These are phyloP conservation scores for Rhodotorula sp. DNA, from an alignment of 1,284 basidiomycete genomes.

Conservation along the genomic window DNA sequence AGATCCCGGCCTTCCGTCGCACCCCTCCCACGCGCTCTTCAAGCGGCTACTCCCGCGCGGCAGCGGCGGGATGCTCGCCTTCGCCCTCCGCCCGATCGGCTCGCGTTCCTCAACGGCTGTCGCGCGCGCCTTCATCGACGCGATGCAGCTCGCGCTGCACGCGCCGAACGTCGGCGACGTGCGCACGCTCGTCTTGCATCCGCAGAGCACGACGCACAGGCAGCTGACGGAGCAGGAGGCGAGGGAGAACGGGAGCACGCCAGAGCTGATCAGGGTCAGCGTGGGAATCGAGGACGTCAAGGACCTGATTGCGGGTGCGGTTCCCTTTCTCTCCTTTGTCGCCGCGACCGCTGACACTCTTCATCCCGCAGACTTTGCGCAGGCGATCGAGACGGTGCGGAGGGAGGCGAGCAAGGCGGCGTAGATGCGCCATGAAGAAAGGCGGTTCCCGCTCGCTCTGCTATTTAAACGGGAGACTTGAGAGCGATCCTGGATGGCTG, in stretches of 20 bases:
- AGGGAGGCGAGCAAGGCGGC: background rate
- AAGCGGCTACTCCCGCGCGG: conserved; percentile 56
- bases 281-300: conserved; percentile 80
- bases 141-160: conserved; percentile 27
- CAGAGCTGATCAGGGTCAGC: conserved; percentile 73
- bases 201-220: conserved; percentile 71
- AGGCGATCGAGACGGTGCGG: conserved; percentile 54
- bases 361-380: conserved; percentile 68
- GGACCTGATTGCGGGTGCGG: conserved; percentile 65
- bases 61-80: conserved; percentile 77
- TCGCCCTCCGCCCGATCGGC: conserved; percentile 63
- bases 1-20: conserved; percentile 69
- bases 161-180: conserved; percentile 49
- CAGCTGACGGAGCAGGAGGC: conserved; percentile 63
- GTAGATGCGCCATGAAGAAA: background rate
- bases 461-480: no score
- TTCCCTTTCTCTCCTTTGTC: no score
- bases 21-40: conserved; percentile 66
- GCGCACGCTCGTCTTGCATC: conserved; percentile 7
- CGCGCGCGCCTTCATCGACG: conserved; percentile 60
- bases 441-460: no score
- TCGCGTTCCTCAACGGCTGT: background rate
- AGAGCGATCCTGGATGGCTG: no score
- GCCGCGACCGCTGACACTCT: background rate
- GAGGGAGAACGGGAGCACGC: conserved; percentile 69